Base-by-base conservation (phyloP, 2,329 filamentous ascomycete species). In the Acephala macrosclerotiorum region DNA sequence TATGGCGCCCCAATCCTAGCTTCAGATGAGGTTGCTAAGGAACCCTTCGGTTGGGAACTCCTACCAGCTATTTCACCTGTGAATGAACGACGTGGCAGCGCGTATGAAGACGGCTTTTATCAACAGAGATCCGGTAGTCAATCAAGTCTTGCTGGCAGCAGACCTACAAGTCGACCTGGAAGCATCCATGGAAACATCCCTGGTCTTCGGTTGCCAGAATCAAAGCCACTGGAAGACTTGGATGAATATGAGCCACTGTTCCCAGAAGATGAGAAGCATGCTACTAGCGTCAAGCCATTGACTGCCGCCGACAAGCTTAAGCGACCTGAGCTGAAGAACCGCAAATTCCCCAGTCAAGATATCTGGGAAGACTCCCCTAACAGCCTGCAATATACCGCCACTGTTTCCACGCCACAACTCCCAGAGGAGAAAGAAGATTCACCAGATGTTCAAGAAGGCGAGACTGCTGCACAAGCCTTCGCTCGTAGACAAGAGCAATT, bases 191-290 rank as follows among this genome's bases (percentile, higher is more conserved):
- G 85, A 69, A 82, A 80, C 55, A 79, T 84, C 7, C 81, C 84
- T 18, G 80, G 81, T 62, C 82, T 74, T 45, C 68, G 69, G 18
- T 45, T 70, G 35, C 76, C 90, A 78, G 80, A 80, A 74, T 80
- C 87, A 51, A 94, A 91, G 3, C 92, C 92, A 5, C 81, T 97
- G 9, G 93, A 96, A 73, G 91, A 97, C 74, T 92, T 97, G 5
- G 91, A 94, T 73, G 94, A 98, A 77, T 98, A 98, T 74, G 95
- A 98, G 77, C 96, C 96, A 1, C 82, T 99, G 3, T 99, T 99
- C 79, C 90, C 92, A 0, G 94, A 96, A 64, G 91, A 94, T 18
- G 84, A 86, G 3, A 86, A 88, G 63, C 80, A 84, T 20, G 78
- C 80, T 49, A 76, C 77, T 26, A n/a, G 49, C 14, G 18, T 29